Evolutionary conservation across 2,329 filamentous ascomycete species (phyloP), one percentile per base, ranked within the genome.

Genomic region (Fusarium sp.): DNA sequence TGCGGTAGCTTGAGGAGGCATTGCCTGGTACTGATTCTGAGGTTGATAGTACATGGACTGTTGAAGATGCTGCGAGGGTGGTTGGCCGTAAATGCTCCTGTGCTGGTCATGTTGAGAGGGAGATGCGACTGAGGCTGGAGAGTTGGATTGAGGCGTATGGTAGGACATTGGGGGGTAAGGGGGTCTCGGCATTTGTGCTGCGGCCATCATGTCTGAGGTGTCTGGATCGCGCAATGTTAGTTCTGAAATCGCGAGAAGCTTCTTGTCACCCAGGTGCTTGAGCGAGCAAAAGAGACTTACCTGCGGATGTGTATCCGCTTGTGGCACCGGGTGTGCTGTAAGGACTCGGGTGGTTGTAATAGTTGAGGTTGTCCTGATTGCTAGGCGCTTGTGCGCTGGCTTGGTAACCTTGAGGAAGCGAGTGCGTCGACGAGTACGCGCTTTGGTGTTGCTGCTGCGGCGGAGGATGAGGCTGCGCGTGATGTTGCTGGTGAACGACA

Each of bases 71-170:
- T 96, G 93, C 59, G 92, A 89, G 40, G 90, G 83, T 53, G 92
- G 91, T 75, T 94, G 92, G 37, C 89, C 91, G 80, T 98, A 98
- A 78, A 98, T 88, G 75, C 89, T 91, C 73, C 94, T 87, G 82
- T 97, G 93, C 77, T 95, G 93, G 78, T 98, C 95, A 81, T 97
- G 94, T 59, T 90, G 88, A 61, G 94, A 93, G 23, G 93, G 91
- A 34, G 95, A 98, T 69, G 94, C 92, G 75, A 98, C 94, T 53
- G 94, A 97, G 41, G 93, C 93, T 50, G 95, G 95, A 58, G 95
- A 97, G 81, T 95, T 97, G 59, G 94, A 97, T 83, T 98, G 94
- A 58, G 94, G 94, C 20, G 94, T 97, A 80, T 98, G 93, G 79
- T 98, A 98, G 32, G 86, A 87, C 78, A 97, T 97, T 65, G 93